A percentile compares a stretch with the other conserved stretches of the same genome.
Evolutionary conservation across 139 green algal genomes (phyloP).

Genomic region (Chlamydomonas sphaeroides): DNA sequence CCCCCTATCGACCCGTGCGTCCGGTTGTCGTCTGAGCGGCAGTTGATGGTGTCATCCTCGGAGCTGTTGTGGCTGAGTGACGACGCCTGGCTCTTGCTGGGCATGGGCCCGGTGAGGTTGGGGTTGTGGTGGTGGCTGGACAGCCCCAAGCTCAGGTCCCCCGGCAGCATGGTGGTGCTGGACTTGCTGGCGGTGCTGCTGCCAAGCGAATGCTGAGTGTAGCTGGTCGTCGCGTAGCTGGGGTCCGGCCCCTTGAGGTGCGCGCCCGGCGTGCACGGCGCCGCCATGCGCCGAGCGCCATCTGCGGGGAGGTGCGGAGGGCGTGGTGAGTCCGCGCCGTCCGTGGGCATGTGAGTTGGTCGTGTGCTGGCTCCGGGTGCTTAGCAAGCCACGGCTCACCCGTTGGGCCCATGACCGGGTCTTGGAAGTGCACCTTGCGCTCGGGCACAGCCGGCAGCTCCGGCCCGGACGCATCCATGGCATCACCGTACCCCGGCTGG

Average conservation of each 20-base stretch:
- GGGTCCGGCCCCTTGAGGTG: not conserved
- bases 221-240: not conserved
- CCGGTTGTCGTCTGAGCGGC: slow-evolving; percentile 6
- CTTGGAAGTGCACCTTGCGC: slow-evolving; percentile 36
- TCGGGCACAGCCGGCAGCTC: slow-evolving; percentile 13
- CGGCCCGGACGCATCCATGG: not conserved
- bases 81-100: slow-evolving; percentile 27
- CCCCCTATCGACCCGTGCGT: not conserved
- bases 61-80: slow-evolving; percentile 20
- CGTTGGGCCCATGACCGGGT: not conserved
- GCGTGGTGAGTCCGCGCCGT: no score
- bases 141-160: slow-evolving; percentile 17
- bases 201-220: slow-evolving; percentile 5
- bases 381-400: not conserved
- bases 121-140: slow-evolving; percentile 2
- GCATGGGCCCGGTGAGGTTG: not conserved
- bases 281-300: not conserved
- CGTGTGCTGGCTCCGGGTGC: no score
- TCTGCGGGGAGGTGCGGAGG: no score
- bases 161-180: slow-evolving; percentile 4
- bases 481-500: slow-evolving; percentile 2
- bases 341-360: no score
- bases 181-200: slow-evolving; percentile 25
- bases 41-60: slow-evolving; percentile 49
- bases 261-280: slow-evolving; percentile 4